phyloP scores from a whole-genome alignment of 768 basidiomycete genomes.

The Boletus subcaerulescens region DNA sequence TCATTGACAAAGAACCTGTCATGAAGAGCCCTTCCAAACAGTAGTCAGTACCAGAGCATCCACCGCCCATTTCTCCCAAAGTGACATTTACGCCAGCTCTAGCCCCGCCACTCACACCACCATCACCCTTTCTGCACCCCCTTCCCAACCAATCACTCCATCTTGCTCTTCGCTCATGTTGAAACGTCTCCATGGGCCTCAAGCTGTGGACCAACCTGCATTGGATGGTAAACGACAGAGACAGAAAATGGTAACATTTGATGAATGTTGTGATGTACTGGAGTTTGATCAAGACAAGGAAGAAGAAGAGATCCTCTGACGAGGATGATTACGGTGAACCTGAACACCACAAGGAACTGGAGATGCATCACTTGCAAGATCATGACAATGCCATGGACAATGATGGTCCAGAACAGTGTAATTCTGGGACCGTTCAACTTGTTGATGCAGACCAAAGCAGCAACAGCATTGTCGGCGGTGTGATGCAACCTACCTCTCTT shows the following conservation, averaged over 20 bases:
- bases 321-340: constrained; percentile 30
- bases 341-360: constrained; percentile 12
- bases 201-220: constrained; percentile 43
- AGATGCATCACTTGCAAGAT: constrained; percentile 10
- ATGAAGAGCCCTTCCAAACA: constrained; percentile 77
- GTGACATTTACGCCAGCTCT: not conserved
- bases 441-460: constrained; percentile 54
- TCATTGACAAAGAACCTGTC: constrained; percentile 74
- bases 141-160: constrained; percentile 27
- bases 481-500: constrained; percentile 44
- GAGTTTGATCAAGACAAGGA: constrained; percentile 75
- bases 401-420: constrained; percentile 12
- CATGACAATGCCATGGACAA: not conserved
- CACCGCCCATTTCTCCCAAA: constrained; percentile 30
- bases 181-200: constrained; percentile 73
- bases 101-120: constrained; percentile 10
- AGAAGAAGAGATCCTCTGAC: constrained; percentile 41
- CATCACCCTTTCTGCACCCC: constrained; percentile 43
- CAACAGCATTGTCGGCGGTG: constrained; percentile 70
- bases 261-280: constrained; percentile 76
- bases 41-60: constrained; percentile 20
- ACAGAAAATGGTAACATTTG: constrained; percentile 77
- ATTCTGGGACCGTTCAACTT: constrained; percentile 43
- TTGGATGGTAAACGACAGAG: constrained; percentile 44
- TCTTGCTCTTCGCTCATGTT: constrained; percentile 68